Percentiles rank a stretch among this genome's conserved stretches.
Conservation (phyloP, 495 filamentous ascomycete genomes). For the Elaphomyces granulatus region DNA sequence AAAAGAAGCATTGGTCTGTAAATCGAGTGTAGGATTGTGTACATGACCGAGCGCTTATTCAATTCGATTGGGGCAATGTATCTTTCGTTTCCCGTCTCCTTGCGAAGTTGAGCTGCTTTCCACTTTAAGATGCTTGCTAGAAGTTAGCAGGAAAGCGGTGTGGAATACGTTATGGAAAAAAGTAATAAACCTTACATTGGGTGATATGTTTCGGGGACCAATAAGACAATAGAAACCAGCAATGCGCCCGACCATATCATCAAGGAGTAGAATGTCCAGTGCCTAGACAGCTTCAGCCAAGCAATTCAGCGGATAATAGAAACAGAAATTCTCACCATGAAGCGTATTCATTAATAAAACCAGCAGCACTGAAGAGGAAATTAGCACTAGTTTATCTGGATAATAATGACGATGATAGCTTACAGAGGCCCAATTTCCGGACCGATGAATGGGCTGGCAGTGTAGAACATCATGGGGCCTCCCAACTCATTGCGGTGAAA, state of each 20-base stretch:
- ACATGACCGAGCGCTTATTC: constrained; percentile 50
- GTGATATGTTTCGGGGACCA: constrained; percentile 89
- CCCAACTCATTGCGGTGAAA: constrained; percentile 63
- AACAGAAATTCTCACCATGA: constrained; percentile 37
- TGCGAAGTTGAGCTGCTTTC: constrained; percentile 58
- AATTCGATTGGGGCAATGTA: constrained; percentile 77
- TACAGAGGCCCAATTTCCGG: constrained; percentile 34
- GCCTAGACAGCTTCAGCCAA: constrained; percentile 20
- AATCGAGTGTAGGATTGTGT: constrained; percentile 54
- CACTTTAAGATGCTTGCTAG: constrained; percentile 51
- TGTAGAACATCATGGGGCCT: constrained; percentile 70
- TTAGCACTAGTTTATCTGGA: constrained; percentile 10
- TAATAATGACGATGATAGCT: constrained; percentile 41
- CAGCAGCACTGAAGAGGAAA: constrained; percentile 33
- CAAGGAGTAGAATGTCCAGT: constrained; percentile 84
- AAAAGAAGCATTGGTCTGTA: constrained; percentile 75
- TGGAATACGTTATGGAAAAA: no score
- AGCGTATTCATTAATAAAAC: constrained; percentile 65
- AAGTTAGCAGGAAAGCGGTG: background rate
- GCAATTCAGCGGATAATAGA: no score
- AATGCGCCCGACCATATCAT: constrained; percentile 63
- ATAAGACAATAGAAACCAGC: constrained; percentile 45
- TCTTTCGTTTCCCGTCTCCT: constrained; percentile 60
- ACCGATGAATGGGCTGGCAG: constrained; percentile 60
- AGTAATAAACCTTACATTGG: constrained; percentile 48